phyloP scores from a whole-genome alignment of 768 basidiomycete species.

The Suillus cothurnatus region DNA sequence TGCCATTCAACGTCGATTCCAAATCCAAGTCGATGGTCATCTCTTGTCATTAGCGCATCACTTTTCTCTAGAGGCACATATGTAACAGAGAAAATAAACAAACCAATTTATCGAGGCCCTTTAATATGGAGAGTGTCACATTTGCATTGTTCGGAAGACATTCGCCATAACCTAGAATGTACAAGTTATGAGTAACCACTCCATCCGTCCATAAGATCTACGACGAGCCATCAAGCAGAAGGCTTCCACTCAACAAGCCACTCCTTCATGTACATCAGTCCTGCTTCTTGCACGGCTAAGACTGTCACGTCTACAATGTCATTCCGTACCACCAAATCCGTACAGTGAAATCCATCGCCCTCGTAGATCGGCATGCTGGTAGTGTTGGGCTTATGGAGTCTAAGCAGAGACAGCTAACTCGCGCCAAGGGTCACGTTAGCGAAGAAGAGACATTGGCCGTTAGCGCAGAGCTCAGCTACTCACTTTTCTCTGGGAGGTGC shows the following conservation, averaged over 20 bases:
- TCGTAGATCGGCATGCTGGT: slow-evolving; percentile 55
- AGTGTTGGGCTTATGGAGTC: slow-evolving; percentile 48
- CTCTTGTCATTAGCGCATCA: too few species aligned
- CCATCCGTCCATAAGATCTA: background rate
- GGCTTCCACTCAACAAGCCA: slow-evolving; percentile 55
- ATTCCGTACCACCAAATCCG: slow-evolving; percentile 50
- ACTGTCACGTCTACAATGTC: slow-evolving; percentile 54
- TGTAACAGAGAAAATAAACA: too few species aligned
- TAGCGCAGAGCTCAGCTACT: too few species aligned
- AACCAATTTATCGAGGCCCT: too few species aligned
- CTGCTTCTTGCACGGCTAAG: slow-evolving; percentile 53
- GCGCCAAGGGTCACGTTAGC: slow-evolving; percentile 79
- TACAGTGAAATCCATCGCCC: slow-evolving; percentile 68
- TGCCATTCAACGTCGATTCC: background rate
- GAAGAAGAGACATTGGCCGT: slow-evolving; percentile 67
- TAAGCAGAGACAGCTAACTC: slow-evolving; percentile 68
- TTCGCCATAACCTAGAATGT: background rate
- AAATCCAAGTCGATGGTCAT: too few species aligned
- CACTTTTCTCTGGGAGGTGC: too few species aligned
- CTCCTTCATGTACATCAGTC: slow-evolving; percentile 49
- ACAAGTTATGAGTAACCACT: background rate
- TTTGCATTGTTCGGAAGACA: too few species aligned
- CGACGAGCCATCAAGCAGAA: background rate
- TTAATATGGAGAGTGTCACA: too few species aligned
- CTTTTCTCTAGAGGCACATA: too few species aligned